phyloP scores from a whole-genome alignment of 768 basidiomycete genomes.

The Coprinopsis marcescibilis region DNA sequence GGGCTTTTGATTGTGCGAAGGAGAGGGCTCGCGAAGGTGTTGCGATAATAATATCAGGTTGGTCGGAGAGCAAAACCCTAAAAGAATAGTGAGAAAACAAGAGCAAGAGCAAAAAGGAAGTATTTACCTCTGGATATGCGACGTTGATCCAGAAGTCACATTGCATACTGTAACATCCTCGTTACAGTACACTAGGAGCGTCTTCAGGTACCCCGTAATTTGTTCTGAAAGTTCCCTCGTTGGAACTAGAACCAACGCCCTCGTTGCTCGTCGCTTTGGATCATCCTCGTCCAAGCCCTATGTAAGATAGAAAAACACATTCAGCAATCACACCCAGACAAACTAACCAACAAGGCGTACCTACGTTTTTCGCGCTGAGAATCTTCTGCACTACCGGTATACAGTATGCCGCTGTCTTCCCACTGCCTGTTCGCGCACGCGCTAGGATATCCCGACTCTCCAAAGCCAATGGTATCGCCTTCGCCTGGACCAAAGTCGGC shows the following conservation, averaged over 20 bases:
- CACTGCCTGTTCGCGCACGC: conserved; percentile 90
- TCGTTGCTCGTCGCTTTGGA: conserved; percentile 49
- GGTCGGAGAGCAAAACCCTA: conserved; percentile 34
- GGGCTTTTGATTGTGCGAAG: conserved; percentile 35
- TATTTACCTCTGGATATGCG: conserved; percentile 68
- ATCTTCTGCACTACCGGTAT: conserved; percentile 89
- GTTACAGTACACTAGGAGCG: conserved; percentile 73
- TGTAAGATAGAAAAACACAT: conserved; percentile 6
- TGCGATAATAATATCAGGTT: conserved; percentile 34
- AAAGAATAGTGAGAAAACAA: not conserved
- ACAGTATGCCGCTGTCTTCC: conserved; percentile 96
- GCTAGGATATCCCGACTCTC: conserved; percentile 89
- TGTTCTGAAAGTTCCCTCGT: conserved; percentile 93
- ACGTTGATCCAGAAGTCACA: conserved; percentile 63
- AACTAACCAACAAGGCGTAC: conserved; percentile 25
- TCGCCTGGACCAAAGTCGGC: conserved; percentile 88
- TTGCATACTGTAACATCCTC: conserved; percentile 68
- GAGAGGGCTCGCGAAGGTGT: conserved; percentile 33
- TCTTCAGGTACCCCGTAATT: conserved; percentile 63
- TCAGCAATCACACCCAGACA: not conserved
- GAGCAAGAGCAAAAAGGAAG: not conserved
- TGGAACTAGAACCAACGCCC: conserved; percentile 79
- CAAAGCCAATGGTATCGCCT: conserved; percentile 88
- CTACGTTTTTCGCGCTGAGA: conserved; percentile 69
- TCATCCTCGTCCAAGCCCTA: conserved; percentile 37